Evolutionary conservation across 352 stramenopile genomes (phyloP), one percentile per base, ranked within the genome.

Genomic region (Globisporangium radiosum): DNA sequence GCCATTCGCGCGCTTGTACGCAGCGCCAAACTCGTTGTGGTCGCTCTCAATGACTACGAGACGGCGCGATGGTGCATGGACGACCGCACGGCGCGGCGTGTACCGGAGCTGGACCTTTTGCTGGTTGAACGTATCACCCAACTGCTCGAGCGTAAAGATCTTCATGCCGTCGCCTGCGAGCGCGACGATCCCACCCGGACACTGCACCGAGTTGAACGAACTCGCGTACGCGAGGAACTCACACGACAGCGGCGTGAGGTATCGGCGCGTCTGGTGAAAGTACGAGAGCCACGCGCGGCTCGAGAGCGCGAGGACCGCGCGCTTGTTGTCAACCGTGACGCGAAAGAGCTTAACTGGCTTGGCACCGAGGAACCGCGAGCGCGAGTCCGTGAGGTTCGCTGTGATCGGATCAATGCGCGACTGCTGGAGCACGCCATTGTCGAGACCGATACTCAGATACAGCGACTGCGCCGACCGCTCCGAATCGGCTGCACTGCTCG

Each of bases 31-130:
- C 48, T 98, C 93, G 68, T 99, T 99, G 69, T 98, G 92, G 68
- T 99, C 97, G 50, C 88, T 97, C 76, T 99, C 97, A 56, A 99
- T 91, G n/a, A 99, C 73, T 42, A 98, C 79, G 3, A 99, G 70
- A 48, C 96, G 78, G 56, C 91, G 75, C 8, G 81, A 88, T 11
- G 79, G 68, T 7, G 85, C 85, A 51, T 99, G 79, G 8, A 98
- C 67, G 3, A 97, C 92, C 51, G 98, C 97, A 69, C 96, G 88
- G 52, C 97, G 91, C 45, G 97, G 97, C 4, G 97, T 99, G 75
- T 99, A 99, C 14, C 95, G 80, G n/a, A 99, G 73, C 47, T 91
- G 85, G 4, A 97, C 72, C 60, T 90, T 92, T 54, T 97, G 96
- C 58, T 98, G 93, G 70, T 99, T 99, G 69, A 99, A 99, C 5